These are phyloP conservation scores for Pseudopyricularia cyperi DNA, from an alignment of 2,329 filamentous ascomycete genomes.

Conservation along the genomic window DNA sequence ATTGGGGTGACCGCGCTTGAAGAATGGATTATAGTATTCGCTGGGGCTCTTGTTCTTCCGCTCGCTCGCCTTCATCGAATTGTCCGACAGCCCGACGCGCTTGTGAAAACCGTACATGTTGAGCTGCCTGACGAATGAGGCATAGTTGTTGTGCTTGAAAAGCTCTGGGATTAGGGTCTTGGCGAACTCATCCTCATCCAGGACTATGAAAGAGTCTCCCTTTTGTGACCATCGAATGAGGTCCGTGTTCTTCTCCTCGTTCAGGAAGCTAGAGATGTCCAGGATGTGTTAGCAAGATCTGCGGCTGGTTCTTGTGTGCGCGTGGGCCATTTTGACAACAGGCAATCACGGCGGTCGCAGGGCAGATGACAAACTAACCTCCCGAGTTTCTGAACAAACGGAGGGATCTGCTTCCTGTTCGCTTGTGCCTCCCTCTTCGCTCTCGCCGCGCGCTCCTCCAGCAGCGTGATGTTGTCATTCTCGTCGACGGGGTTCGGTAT, in stretches of 20 bases:
- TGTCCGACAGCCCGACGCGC: constrained; percentile 82
- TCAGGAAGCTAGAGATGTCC: constrained; percentile 58
- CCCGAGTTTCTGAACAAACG: constrained; percentile 95
- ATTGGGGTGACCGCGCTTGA: constrained; percentile 84
- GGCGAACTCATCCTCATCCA: constrained; percentile 97
- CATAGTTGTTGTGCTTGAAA: constrained; percentile 99
- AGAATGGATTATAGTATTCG: constrained; percentile 96
- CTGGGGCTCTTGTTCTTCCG: constrained; percentile 95
- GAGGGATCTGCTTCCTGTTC: constrained; percentile 90
- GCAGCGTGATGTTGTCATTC: constrained; percentile 60
- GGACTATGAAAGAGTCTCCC: constrained; percentile 89
- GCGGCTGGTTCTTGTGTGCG: not conserved
- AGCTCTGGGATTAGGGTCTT: constrained; percentile 93
- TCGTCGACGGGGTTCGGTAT: constrained; percentile 24
- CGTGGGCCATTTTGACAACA: not conserved
- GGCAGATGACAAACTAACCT: constrained; percentile 48
- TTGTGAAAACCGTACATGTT: constrained; percentile 99
- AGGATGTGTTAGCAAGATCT: not conserved
- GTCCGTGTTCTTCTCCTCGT: constrained; percentile 84
- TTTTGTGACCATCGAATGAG: constrained; percentile 95
- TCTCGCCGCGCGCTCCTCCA: constrained; percentile 67
- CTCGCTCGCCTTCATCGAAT: constrained; percentile 94
- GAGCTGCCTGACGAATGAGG: constrained; percentile 85
- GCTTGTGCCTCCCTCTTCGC: constrained; percentile 80
- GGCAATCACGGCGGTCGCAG: not conserved